A percentile compares a stretch with the other conserved stretches of the same genome.
Evolutionary conservation across 208 protist species (phyloP).

Genomic region (Crithidia sp.): DNA sequence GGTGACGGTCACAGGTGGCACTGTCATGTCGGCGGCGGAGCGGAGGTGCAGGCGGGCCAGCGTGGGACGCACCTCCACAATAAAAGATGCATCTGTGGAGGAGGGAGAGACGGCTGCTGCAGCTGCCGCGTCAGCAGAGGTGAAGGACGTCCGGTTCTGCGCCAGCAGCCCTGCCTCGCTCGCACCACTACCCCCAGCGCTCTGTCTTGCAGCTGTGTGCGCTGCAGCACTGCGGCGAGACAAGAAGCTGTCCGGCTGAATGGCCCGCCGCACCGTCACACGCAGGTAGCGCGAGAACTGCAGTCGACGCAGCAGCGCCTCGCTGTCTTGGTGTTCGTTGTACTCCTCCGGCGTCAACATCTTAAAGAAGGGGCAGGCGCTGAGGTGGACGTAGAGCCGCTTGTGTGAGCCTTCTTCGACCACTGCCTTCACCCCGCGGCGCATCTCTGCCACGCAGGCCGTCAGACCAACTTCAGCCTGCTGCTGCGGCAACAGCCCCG

Average conservation of each 20-base stretch:
- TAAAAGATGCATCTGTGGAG: slow-evolving; percentile 51
- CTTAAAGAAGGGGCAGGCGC: slow-evolving; percentile 70
- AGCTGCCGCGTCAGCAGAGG: neutral
- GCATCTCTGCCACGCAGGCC: slow-evolving; percentile 67
- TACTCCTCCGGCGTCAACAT: slow-evolving; percentile 82
- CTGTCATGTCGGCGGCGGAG: slow-evolving; percentile 15
- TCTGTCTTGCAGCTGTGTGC: no score
- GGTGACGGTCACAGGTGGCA: neutral
- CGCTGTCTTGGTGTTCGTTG: slow-evolving; percentile 84
- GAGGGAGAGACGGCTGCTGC: neutral
- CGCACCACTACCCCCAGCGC: no score
- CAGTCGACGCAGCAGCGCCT: slow-evolving; percentile 57
- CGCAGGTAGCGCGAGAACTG: slow-evolving; percentile 70
- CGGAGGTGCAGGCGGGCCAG: slow-evolving; percentile 82
- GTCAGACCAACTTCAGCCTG: slow-evolving; percentile 54
- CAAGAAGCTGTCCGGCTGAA: slow-evolving; percentile 70
- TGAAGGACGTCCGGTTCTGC: neutral
- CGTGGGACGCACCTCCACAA: slow-evolving; percentile 77
- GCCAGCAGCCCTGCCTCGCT: neutral
- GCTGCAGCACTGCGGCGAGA: neutral
- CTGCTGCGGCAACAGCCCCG: neutral
- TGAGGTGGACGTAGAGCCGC: slow-evolving; percentile 69
- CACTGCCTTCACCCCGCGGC: slow-evolving; percentile 40
- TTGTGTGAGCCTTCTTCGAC: slow-evolving; percentile 49
- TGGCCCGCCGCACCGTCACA: slow-evolving; percentile 60